Evolutionary conservation across 2,329 filamentous ascomycete genomes (phyloP).

Genomic region (Aspergillus neotritici): DNA sequence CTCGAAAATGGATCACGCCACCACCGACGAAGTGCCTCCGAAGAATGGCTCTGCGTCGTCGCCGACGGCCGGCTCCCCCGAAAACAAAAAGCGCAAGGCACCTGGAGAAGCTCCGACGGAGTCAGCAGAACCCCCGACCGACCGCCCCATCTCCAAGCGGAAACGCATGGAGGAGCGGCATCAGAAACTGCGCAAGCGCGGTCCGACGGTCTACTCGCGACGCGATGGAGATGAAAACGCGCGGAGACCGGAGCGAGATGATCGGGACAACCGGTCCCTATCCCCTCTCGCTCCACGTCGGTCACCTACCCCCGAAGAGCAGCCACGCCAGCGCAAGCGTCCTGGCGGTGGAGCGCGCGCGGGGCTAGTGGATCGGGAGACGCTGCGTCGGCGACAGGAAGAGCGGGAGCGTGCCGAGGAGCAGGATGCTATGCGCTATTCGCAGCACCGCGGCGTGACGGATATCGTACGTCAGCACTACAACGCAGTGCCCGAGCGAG

Average conservation of each 20-base stretch:
- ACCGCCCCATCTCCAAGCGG: conserved; percentile 32
- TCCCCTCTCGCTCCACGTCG: conserved; percentile 38
- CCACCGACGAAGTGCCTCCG: background rate
- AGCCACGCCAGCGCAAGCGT: conserved; percentile 40
- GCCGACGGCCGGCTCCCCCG: conserved; percentile 13
- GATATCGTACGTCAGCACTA: conserved; percentile 92
- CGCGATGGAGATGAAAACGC: conserved; percentile 28
- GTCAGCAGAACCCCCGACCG: conserved; percentile 18
- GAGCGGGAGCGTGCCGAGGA: conserved; percentile 40
- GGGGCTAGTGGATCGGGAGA: conserved; percentile 34
- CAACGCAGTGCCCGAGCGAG: conserved; percentile 89
- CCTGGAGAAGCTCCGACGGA: conserved; percentile 18
- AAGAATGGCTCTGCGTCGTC: background rate
- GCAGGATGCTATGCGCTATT: conserved; percentile 32
- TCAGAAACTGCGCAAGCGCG: conserved; percentile 33
- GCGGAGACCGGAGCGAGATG: conserved; percentile 18
- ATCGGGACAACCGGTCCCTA: conserved; percentile 30
- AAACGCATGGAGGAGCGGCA: conserved; percentile 37
- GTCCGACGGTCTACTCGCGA: conserved; percentile 36
- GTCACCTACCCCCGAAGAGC: conserved; percentile 37
- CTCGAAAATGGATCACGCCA: no score
- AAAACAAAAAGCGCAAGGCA: conserved; percentile 26
- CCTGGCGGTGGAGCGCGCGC: conserved; percentile 43
- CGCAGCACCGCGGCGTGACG: conserved; percentile 57
- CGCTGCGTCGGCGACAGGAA: conserved; percentile 38